A percentile compares a stretch with the other conserved stretches of the same genome.
These are phyloP conservation scores for Fusarium ramigenum DNA, from an alignment of 2,329 filamentous ascomycete genomes.

Conservation along the genomic window DNA sequence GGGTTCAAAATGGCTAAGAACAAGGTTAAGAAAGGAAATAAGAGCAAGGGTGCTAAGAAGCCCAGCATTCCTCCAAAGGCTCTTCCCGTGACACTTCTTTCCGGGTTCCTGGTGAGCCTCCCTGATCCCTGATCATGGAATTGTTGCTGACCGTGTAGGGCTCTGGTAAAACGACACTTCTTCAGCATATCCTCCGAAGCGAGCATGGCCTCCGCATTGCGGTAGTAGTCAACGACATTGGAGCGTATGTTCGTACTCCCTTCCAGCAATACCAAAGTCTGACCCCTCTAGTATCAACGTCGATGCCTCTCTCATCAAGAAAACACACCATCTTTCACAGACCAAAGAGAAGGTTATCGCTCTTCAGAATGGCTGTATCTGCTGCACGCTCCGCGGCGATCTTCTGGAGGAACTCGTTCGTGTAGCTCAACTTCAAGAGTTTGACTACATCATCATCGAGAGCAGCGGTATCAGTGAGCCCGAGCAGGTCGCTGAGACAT, in stretches of 20 bases:
- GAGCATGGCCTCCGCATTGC: slow-evolving; percentile 75
- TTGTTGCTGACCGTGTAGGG: slow-evolving; percentile 54
- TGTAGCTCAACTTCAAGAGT: slow-evolving; percentile 67
- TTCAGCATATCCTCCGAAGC: slow-evolving; percentile 73
- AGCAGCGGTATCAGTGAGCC: slow-evolving; percentile 78
- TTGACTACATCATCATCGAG: slow-evolving; percentile 78
- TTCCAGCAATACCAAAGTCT: not conserved
- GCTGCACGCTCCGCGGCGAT: slow-evolving; percentile 77
- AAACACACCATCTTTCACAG: slow-evolving; percentile 64
- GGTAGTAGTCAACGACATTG: slow-evolving; percentile 79
- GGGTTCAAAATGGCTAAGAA: slow-evolving; percentile 29
- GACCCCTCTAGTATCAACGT: slow-evolving; percentile 63
- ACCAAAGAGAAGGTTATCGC: slow-evolving; percentile 72
- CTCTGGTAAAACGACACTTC: slow-evolving; percentile 75
- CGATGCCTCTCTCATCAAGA: slow-evolving; percentile 69
- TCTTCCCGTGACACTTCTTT: slow-evolving; percentile 49
- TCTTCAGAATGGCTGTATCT: slow-evolving; percentile 79
- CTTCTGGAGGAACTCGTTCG: slow-evolving; percentile 74
- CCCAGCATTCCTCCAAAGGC: slow-evolving; percentile 32
- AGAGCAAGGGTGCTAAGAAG: slow-evolving; percentile 29
- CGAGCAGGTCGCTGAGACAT: slow-evolving; percentile 79
- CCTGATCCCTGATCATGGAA: accelerated
- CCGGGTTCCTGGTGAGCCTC: slow-evolving; percentile 46
- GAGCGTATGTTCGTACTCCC: slow-evolving; percentile 52
- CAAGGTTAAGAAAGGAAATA: slow-evolving; percentile 16